Evolutionary conservation across 768 basidiomycete species (phyloP).

Genomic region (Coprinellus micaceus): DNA sequence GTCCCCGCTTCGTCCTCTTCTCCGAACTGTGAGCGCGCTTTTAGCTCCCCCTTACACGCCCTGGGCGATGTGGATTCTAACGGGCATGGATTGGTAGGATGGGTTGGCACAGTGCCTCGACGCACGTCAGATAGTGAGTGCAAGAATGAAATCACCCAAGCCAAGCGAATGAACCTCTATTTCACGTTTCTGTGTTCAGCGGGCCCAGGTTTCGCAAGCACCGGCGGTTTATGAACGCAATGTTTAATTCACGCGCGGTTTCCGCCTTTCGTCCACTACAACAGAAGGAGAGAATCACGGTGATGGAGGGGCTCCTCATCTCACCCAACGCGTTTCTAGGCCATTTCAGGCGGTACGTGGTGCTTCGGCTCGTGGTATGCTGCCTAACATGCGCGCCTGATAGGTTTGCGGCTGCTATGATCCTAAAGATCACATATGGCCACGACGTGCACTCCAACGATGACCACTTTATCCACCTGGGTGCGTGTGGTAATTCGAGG

Average conservation of each 20-base stretch:
- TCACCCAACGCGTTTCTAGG: constrained; percentile 36
- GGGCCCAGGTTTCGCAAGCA: constrained; percentile 52
- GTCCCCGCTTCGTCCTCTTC: constrained; percentile 45
- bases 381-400: no score
- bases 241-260: constrained; percentile 44
- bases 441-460: constrained; percentile 41
- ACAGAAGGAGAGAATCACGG: constrained; percentile 37
- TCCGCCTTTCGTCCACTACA: constrained; percentile 38
- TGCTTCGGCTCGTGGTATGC: background rate
- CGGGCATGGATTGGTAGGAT: constrained; percentile 29
- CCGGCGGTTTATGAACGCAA: constrained; percentile 46
- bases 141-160: constrained; percentile 1
- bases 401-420: constrained; percentile 46
- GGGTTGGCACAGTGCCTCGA: constrained; percentile 47
- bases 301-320: constrained; percentile 37
- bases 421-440: constrained; percentile 48
- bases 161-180: constrained; percentile 1
- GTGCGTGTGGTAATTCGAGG: constrained; percentile 20
- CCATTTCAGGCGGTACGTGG: constrained; percentile 40
- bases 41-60: background rate
- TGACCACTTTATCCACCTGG: constrained; percentile 41
- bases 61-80: constrained; percentile 1
- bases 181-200: constrained; percentile 20
- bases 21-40: constrained; percentile 41
- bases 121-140: constrained; percentile 45